These are phyloP conservation scores for Gorgonomyces haynaldii DNA, from an alignment of 192 early-diverging fungal species.

Conservation along the genomic window DNA sequence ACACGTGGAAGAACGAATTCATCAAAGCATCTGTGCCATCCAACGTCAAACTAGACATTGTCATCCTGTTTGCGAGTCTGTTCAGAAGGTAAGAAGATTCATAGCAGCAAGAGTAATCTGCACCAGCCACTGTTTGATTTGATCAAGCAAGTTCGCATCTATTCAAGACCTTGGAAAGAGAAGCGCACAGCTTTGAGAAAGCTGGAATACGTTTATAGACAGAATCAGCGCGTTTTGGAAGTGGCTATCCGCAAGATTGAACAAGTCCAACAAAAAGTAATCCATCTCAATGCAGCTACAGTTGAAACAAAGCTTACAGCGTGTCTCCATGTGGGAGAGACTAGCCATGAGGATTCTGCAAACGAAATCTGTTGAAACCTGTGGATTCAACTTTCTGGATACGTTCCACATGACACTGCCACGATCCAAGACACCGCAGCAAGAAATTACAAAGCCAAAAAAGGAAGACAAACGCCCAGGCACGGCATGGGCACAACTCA, in stretches of 20 bases:
- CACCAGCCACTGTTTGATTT: constrained; percentile 47
- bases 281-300: background rate
- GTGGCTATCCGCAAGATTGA: constrained; percentile 45
- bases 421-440: background rate
- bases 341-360: constrained; percentile 30
- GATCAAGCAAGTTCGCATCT: constrained; percentile 37
- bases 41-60: constrained; percentile 37
- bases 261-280: constrained; percentile 30
- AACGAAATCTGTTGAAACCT: background rate
- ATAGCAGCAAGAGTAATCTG: constrained; percentile 36
- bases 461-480: background rate
- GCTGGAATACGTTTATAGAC: constrained; percentile 39
- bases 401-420: background rate
- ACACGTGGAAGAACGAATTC: constrained; percentile 44
- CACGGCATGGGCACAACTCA: background rate
- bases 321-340: constrained; percentile 33
- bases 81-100: constrained; percentile 26
- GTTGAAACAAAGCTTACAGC: constrained; percentile 21
- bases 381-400: background rate
- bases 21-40: constrained; percentile 28
- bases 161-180: constrained; percentile 34
- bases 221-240: constrained; percentile 35
- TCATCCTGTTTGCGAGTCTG: constrained; percentile 33
- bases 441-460: background rate
- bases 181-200: constrained; percentile 28